Evolutionary conservation across 257 asterid species (phyloP).

Genomic region (Lavandula angustifolia): DNA sequence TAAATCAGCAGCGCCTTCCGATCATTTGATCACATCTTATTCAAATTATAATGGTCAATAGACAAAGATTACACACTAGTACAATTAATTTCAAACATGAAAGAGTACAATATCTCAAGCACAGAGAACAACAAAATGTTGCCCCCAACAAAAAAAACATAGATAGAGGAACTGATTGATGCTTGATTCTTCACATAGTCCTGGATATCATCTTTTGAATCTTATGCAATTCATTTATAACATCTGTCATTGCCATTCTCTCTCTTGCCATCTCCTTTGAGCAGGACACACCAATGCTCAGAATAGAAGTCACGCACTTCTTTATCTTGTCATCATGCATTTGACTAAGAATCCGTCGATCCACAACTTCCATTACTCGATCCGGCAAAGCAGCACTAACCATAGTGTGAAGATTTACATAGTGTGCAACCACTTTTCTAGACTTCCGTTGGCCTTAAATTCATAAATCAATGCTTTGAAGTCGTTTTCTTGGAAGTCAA

Average conservation of each 20-base stretch:
- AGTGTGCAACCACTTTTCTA: conserved; percentile 33
- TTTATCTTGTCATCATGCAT: neutral
- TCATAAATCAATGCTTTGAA: conserved; percentile 36
- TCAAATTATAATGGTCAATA: too few relatives aligned
- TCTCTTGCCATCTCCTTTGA: neutral
- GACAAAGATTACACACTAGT: too few relatives aligned
- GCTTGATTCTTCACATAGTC: too few relatives aligned
- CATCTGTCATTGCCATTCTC: neutral
- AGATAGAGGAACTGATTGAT: too few relatives aligned
- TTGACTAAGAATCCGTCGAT: too few relatives aligned
- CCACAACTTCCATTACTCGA: conserved; percentile 24
- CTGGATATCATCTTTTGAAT: too few relatives aligned
- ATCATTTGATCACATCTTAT: too few relatives aligned
- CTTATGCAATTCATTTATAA: neutral
- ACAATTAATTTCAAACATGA: too few relatives aligned
- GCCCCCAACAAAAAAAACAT: too few relatives aligned
- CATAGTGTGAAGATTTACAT: conserved; percentile 22
- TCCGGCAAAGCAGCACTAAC: conserved; percentile 29
- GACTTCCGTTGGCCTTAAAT: conserved; percentile 35
- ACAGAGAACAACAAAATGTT: too few relatives aligned
- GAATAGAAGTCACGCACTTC: neutral
- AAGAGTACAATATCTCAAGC: too few relatives aligned
- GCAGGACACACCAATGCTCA: neutral
- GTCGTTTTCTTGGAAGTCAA: conserved; percentile 28
- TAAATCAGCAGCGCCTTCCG: too few relatives aligned